Base-by-base conservation (phyloP, 164 flowering plant species). In the Tetrastigma voinierianum region DNA sequence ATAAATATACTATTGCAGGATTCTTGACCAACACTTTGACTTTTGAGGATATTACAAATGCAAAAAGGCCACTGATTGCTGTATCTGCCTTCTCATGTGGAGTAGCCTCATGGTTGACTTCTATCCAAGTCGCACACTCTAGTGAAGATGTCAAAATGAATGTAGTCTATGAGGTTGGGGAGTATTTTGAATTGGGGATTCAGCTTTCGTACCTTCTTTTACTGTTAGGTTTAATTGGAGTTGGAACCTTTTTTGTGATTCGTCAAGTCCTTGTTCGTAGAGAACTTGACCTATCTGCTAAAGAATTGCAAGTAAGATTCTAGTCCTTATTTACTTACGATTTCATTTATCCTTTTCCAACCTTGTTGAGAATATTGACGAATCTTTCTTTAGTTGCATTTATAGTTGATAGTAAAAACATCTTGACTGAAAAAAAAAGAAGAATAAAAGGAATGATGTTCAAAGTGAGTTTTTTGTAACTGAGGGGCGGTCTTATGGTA, bases 261-360 rank as follows among this genome's bases (percentile, higher is more conserved):
- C 96, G 97, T 46, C 98, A 94, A 76, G 97, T 94, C 52, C 90
- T 94, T 70, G 88, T 91, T 14, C 94, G 98, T 4, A 80, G 97
- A 78, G 97, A 94, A 72, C 96, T 94, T 52, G 98, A 94, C 74
- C 97, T 94, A 76, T 94, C 98, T 57, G 98, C 98, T 10, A 91
- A 94, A 86, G 98, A 94, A 66, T 70, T 94, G 76, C 98, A 94
- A 81, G 98, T 90, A 68, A 68, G 61, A 53, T 9, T 48, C 62
- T 55, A 6, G 40, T 32, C 40, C 40, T 32, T 32, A 4, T 32
- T 32, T 32, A 32, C 6, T 32, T 32, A 32, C 6, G 3, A 32
- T 32, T 17, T 25, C 17, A 2, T 55, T 15, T 16, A 17, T 9
- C 13, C 20, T 46, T 49, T 49, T 49, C n/a, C 52, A 15, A 14